Evolutionary conservation across 306 rosid species (phyloP).

Genomic region (Trichosanthes cucumerina): DNA sequence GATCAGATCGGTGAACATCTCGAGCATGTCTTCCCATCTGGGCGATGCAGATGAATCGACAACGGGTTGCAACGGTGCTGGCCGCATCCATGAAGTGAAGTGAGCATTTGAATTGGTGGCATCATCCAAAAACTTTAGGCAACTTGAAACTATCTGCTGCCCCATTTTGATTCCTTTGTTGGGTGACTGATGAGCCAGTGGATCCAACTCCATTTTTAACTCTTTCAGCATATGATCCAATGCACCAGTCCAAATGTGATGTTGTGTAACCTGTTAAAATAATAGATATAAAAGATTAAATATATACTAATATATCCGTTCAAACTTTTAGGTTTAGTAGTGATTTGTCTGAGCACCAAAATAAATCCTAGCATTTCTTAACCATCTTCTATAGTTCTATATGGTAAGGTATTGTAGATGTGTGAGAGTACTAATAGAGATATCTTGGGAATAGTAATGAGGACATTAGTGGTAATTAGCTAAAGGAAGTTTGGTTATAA

Average conservation of each 20-base stretch:
- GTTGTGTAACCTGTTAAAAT: slow-evolving; percentile 38
- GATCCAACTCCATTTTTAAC: slow-evolving; percentile 51
- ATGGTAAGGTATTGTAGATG: background rate
- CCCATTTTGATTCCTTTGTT: slow-evolving; percentile 37
- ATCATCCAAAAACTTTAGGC: slow-evolving; percentile 48
- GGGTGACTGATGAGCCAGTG: slow-evolving; percentile 19
- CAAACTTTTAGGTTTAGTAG: background rate
- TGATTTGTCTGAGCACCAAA: background rate
- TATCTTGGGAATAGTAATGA: no score
- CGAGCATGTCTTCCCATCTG: slow-evolving; percentile 78
- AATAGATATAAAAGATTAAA: background rate
- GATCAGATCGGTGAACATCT: slow-evolving; percentile 68
- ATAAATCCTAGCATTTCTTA: background rate
- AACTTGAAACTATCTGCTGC: slow-evolving; percentile 56
- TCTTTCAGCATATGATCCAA: slow-evolving; percentile 45
- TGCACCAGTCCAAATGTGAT: slow-evolving; percentile 54
- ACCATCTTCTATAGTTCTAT: background rate
- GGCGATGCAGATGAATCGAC: slow-evolving; percentile 23
- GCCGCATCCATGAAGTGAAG: slow-evolving; percentile 74
- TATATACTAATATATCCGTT: background rate
- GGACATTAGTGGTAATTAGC: no score
- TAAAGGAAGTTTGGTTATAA: no score
- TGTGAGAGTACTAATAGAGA: no score
- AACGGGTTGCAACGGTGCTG: slow-evolving; percentile 28
- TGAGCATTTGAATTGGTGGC: slow-evolving; percentile 22